Evolutionary conservation across 1,284 basidiomycete genomes (phyloP), one percentile per base, ranked within the genome.

Genomic region (Cystobasidium pallidum): DNA sequence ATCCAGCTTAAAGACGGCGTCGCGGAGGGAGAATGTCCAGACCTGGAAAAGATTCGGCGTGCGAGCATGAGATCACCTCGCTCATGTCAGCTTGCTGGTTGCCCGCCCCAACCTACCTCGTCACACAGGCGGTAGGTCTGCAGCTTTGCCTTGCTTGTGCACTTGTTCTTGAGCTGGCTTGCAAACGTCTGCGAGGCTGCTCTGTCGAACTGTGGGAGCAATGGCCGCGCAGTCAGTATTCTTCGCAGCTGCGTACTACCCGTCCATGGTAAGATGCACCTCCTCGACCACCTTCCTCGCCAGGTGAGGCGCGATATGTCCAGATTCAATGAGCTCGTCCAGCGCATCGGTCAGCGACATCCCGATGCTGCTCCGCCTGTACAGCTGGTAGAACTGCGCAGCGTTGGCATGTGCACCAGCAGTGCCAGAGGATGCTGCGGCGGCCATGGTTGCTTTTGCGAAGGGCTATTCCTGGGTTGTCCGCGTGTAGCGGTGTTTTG

Each of bases 271-370:
- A 8, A 3, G 15, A 28, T 28, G 21, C 75, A 95, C 94, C 90
- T 96, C 93, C 80, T 91, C 91, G 71, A 99, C 83, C 8, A 98
- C 93, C 80, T 95, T 91, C 91, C 98, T 94, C 15, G 95, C 95
- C 75, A 99, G 83, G 82, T 99, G 94, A 1, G 96, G 95, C 24
- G 94, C 96, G 78, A 99, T 98, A 72, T 92, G 90, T 1, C 95
- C 95, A 77, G 90, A 92, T 64, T 94, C 96, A 79, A 99, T 99
- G 74, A 99, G 87, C 83, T 99, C 95, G 83, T 99, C 95, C 77
- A 99, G 88, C 75, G 95, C 94, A 84, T 99, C 95, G n/a, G 95
- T 97, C 70, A 99, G 86, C 57, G 95, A 93, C 85, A 94, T 92
- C 51, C 95, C 95, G 82, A 98, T 92, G 77, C 95, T 98, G 72